Conservation (phyloP, 805 yeast species). For the Cyberlindnera petersonii region DNA sequence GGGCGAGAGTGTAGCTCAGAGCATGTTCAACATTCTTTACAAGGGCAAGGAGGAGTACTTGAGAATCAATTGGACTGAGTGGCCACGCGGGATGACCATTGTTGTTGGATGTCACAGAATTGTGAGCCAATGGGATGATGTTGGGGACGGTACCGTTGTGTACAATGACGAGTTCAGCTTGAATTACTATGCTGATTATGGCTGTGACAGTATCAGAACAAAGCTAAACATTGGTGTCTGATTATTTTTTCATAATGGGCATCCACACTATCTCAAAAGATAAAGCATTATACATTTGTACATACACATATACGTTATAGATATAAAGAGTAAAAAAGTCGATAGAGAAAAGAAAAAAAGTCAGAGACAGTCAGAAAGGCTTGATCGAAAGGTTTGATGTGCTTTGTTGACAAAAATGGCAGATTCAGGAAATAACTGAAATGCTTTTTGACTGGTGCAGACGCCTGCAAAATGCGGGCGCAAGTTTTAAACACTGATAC, state of each 20-base stretch:
- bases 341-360: too few relatives aligned
- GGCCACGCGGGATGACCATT: constrained; percentile 27
- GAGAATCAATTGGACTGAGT: constrained; percentile 13
- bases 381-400: too few relatives aligned
- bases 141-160: constrained; percentile 29
- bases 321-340: too few relatives aligned
- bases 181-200: constrained; percentile 32
- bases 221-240: constrained; percentile 13
- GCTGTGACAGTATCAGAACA: constrained; percentile 15
- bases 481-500: too few relatives aligned
- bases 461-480: too few relatives aligned
- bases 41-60: constrained; percentile 14
- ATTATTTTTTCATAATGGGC: too few relatives aligned
- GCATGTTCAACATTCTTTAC: constrained; percentile 17
- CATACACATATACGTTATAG: too few relatives aligned
- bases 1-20: constrained; percentile 22
- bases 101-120: constrained; percentile 25
- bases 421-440: too few relatives aligned
- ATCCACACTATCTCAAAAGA: too few relatives aligned
- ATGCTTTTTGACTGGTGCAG: too few relatives aligned
- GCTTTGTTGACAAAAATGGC: too few relatives aligned
- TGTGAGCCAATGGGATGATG: constrained; percentile 23
- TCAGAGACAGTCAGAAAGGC: too few relatives aligned
- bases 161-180: constrained; percentile 26
- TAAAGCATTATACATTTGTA: not conserved